These are phyloP conservation scores for Talaromyces wortmannii DNA, from an alignment of 495 filamentous ascomycete genomes.

Conservation along the genomic window DNA sequence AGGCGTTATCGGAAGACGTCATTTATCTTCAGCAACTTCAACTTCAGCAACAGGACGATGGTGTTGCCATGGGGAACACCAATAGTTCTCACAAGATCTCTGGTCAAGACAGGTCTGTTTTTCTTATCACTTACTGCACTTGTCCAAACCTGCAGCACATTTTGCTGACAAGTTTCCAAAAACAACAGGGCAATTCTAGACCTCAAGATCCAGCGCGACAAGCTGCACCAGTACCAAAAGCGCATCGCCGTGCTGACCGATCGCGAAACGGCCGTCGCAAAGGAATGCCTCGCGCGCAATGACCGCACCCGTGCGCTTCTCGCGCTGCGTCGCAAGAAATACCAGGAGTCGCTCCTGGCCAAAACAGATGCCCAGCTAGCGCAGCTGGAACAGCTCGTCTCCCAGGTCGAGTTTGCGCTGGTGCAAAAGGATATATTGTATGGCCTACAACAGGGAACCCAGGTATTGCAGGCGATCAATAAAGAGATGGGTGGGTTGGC, in stretches of 20 bases:
- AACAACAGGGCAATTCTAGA: constrained; percentile 78
- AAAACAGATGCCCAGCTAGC: constrained; percentile 91
- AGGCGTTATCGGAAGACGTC: not conserved
- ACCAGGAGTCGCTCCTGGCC: constrained; percentile 82
- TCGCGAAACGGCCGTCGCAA: constrained; percentile 77
- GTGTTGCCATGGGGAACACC: constrained; percentile 57
- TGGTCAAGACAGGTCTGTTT: constrained; percentile 56
- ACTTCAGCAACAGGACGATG: constrained; percentile 19
- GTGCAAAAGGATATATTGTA: constrained; percentile 94
- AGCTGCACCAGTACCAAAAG: constrained; percentile 87
- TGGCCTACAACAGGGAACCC: constrained; percentile 86
- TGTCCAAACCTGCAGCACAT: not conserved
- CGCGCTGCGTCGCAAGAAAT: constrained; percentile 91
- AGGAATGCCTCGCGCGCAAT: constrained; percentile 63
- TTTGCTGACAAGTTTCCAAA: not conserved
- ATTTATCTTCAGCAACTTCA: not conserved
- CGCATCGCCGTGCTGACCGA: constrained; percentile 77
- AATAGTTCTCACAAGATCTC: constrained; percentile 63
- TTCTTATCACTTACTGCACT: not conserved
- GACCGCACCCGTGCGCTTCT: constrained; percentile 79
- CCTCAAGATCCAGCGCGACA: constrained; percentile 95
- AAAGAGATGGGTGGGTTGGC: constrained; percentile 95
- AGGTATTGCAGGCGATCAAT: constrained; percentile 82
- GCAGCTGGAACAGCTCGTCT: constrained; percentile 76
- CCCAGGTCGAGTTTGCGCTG: constrained; percentile 83